These are phyloP conservation scores for Pouteria glomerata DNA, from an alignment of 148 eudicot species.

Conservation along the genomic window DNA sequence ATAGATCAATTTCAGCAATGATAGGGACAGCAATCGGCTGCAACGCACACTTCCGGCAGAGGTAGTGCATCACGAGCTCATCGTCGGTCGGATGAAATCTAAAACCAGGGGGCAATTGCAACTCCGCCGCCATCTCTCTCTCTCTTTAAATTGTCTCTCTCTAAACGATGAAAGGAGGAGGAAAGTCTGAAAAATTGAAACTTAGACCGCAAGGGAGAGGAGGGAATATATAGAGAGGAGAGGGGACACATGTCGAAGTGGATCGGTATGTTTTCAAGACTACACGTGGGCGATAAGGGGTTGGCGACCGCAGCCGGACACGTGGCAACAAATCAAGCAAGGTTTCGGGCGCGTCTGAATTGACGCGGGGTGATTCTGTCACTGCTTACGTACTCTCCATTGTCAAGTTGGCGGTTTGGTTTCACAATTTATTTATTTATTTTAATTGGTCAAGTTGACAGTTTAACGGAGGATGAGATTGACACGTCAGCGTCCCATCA, in stretches of 20 bases:
- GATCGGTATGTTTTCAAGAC: conserved; percentile 21
- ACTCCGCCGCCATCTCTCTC: conserved; percentile 17
- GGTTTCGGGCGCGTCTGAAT: not conserved
- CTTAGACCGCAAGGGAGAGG: conserved; percentile 18
- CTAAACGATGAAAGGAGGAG: not conserved
- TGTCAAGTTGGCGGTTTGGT: too few relatives aligned
- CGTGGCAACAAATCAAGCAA: conserved; percentile 11
- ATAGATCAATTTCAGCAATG: conserved; percentile 38
- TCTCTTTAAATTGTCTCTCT: not conserved
- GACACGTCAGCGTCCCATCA: too few relatives aligned
- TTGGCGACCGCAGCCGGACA: conserved; percentile 13
- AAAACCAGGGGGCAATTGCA: conserved; percentile 40
- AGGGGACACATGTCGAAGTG: conserved; percentile 12
- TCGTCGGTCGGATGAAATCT: conserved; percentile 48
- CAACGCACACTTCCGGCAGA: conserved; percentile 32
- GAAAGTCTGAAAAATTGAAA: conserved; percentile 16
- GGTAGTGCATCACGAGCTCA: conserved; percentile 44
- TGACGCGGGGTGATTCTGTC: conserved; percentile 22
- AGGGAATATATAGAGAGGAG: conserved; percentile 22
- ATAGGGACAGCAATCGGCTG: conserved; percentile 36
- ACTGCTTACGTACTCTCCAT: conserved; percentile 26
- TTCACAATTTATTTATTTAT: too few relatives aligned
- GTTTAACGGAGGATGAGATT: too few relatives aligned
- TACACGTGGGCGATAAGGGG: conserved; percentile 26
- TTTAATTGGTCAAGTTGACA: not conserved